Base-by-base conservation (phyloP, 1,284 basidiomycete species). In the Fomitopsis schrenkii region DNA sequence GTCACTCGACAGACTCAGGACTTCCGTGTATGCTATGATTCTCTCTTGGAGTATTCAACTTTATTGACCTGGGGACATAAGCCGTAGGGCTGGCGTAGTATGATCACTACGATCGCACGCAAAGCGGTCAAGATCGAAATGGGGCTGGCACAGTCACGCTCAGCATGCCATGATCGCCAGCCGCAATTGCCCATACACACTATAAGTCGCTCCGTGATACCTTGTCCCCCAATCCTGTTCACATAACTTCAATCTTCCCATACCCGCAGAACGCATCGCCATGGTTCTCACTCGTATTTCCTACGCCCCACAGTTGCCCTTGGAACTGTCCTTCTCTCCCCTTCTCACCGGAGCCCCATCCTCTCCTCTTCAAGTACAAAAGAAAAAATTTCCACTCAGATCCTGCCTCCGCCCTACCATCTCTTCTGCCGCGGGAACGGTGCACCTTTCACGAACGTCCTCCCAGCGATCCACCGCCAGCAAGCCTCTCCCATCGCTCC, bases 241-340 rank as follows among this genome's bases (percentile, higher is more conserved):
- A 22, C 22, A 33, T 8, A 33, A 33, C 30, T 5, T 33, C 8
- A 33, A 8, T 33, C 30, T 33, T 8, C 30, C 30, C 30, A 33
- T 33, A 33, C 30, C n/a, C 28, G 12, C 35, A 40, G 5, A 3
- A 40, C 38, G 5, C n/a, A 38, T 8, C 40, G 15, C 54, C 5
- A 61, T 61, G 59, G 28, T 10, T 6, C 22, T 6, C 15, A 30
- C 42, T 50, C 59, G 59, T 40, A 14, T 30, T 10, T 58, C 60
- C 36, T 55, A 45, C 44, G 57, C 35, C 12, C 60, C 57, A 5
- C 61, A 67, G 19, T 66, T 75, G n/a, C 67, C 67, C 22, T 62
- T 72, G 55, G 53, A 67, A 55, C 66, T 76, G 19, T 68, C 74
- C 26, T 65, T 66, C 22, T 73, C 73, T 3, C 74, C 74, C 22